phyloP scores from a whole-genome alignment of 352 stramenopile species.

The Thraustochytrium striatum region DNA sequence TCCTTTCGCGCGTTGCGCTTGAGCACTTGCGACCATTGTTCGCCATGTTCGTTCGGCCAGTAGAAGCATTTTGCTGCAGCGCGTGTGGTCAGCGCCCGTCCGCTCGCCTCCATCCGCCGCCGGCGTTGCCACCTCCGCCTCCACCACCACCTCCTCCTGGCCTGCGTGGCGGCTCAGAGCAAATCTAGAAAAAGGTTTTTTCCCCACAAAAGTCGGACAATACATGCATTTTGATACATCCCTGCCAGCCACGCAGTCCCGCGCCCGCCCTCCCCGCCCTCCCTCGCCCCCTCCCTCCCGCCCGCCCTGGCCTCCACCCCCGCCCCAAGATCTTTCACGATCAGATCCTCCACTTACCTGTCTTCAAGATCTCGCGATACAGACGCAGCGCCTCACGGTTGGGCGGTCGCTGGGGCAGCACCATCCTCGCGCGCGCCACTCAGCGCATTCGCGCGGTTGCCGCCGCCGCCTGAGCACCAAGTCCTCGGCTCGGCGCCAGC shows the following conservation, averaged over 20 bases:
- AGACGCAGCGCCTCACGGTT: slow-evolving; percentile 8
- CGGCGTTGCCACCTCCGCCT: not conserved
- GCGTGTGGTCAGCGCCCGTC: not conserved
- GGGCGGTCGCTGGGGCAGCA: slow-evolving; percentile 15
- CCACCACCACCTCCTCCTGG: not conserved
- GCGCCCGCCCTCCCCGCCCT: no score
- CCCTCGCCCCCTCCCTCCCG: not conserved
- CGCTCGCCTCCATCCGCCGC: not conserved
- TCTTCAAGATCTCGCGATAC: not conserved
- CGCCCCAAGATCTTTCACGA: not conserved
- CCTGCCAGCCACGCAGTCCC: not conserved
- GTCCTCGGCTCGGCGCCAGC: no score
- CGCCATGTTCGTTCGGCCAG: slow-evolving; percentile 59
- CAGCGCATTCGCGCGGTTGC: not conserved
- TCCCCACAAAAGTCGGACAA: slow-evolving; percentile 38
- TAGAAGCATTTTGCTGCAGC: slow-evolving; percentile 48
- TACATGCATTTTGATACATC: slow-evolving; percentile 40
- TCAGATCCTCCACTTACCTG: slow-evolving; percentile 3
- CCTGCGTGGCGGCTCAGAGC: slow-evolving; percentile 12
- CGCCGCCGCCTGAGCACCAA: no score
- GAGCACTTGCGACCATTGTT: slow-evolving; percentile 63
- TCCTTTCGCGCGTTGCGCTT: slow-evolving; percentile 63
- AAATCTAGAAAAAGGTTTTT: slow-evolving; percentile 43
- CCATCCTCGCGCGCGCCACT: not conserved
- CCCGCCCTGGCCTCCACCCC: not conserved